phyloP scores from a whole-genome alignment of 2,329 filamentous ascomycete genomes.

The Dothideomycetes sp. region DNA sequence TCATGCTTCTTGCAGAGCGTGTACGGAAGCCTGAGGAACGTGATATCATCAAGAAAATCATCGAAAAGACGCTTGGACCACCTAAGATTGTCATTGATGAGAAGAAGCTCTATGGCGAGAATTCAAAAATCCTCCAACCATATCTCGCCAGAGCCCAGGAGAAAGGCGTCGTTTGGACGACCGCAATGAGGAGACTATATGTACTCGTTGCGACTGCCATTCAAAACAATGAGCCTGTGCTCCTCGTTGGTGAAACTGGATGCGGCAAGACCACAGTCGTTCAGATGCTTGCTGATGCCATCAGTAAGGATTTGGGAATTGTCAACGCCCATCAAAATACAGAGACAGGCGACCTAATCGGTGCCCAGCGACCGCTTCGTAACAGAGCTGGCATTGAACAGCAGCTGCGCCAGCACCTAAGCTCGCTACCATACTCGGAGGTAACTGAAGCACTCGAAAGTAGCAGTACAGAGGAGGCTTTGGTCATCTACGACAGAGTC shows the following conservation, averaged over 20 bases:
- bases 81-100: conserved; percentile 63
- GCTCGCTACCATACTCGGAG: conserved; percentile 18
- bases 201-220: conserved; percentile 80
- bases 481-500: conserved; percentile 44
- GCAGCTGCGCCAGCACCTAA: conserved; percentile 52
- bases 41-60: conserved; percentile 69
- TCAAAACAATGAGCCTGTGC: conserved; percentile 81
- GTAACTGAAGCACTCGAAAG: conserved; percentile 14
- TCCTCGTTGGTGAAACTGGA: conserved; percentile 92
- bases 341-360: conserved; percentile 93
- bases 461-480: conserved; percentile 42
- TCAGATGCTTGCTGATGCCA: conserved; percentile 77
- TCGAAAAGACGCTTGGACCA: conserved; percentile 74
- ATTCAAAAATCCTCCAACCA: conserved; percentile 24
- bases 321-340: conserved; percentile 98
- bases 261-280: conserved; percentile 97
- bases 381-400: conserved; percentile 68
- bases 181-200: conserved; percentile 84
- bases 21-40: conserved; percentile 88
- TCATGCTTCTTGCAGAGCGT: conserved; percentile 90
- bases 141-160: conserved; percentile 30
- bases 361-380: conserved; percentile 81
- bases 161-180: conserved; percentile 80
- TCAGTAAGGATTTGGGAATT: conserved; percentile 66
- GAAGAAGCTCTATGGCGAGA: conserved; percentile 54